phyloP scores from a whole-genome alignment of 106 monocot genomes.

The Triglochin maritima region DNA sequence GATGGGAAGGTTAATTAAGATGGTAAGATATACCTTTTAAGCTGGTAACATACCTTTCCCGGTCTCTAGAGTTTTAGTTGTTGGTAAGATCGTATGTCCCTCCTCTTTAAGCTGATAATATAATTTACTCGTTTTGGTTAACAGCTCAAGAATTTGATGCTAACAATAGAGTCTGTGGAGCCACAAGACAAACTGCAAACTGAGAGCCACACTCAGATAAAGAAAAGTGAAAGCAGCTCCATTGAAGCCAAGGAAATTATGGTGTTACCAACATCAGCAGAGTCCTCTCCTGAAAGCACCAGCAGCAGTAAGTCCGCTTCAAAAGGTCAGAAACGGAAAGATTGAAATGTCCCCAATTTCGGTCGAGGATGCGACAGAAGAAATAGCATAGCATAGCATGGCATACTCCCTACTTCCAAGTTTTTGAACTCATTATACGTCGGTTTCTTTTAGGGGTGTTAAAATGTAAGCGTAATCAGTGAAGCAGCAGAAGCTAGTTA shows the following conservation, averaged over 20 bases:
- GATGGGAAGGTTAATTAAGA: not conserved
- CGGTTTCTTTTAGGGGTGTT: too few species aligned
- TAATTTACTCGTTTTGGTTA: not conserved
- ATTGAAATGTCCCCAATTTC: too few species aligned
- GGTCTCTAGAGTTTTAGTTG: not conserved
- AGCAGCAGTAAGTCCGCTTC: not conserved
- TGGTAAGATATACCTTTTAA: not conserved
- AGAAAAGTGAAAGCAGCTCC: not conserved
- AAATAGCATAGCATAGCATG: too few species aligned
- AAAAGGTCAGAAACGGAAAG: slow-evolving; percentile 8
- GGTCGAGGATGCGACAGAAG: too few species aligned
- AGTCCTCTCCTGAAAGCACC: slow-evolving; percentile 12
- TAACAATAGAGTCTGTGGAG: slow-evolving; percentile 15
- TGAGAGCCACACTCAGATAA: not conserved
- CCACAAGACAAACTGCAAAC: slow-evolving; percentile 2
- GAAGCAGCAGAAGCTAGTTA: too few species aligned
- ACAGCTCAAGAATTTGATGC: slow-evolving; percentile 37
- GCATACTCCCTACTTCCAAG: too few species aligned
- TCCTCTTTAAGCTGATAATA: not conserved
- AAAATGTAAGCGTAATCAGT: too few species aligned
- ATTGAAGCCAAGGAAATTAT: slow-evolving; percentile 9
- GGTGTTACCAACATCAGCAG: slow-evolving; percentile 3
- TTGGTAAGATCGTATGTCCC: not conserved
- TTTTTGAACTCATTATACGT: too few species aligned
- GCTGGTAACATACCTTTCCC: not conserved